Evolutionary conservation across 371 early-diverging fungal genomes (phyloP).

Genomic region (Nosema granulosis): DNA sequence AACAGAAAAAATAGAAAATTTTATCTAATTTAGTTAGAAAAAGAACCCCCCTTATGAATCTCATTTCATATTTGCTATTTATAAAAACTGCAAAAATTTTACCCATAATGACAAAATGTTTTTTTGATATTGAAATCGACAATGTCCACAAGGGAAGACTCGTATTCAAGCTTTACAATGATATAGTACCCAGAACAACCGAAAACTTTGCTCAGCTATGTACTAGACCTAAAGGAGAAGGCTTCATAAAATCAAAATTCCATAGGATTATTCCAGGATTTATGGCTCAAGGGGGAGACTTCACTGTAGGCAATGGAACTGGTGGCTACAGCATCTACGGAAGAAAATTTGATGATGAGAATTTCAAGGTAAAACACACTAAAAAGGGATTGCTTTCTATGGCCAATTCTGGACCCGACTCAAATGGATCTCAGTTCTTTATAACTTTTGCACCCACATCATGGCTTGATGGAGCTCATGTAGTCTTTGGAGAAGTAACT

Average conservation of each 20-base stretch:
- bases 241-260: constrained; percentile 62
- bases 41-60: too few relatives aligned
- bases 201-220: constrained; percentile 14
- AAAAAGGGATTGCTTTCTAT: constrained; percentile 82
- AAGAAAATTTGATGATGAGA: constrained; percentile 86
- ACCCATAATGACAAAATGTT: constrained; percentile 20
- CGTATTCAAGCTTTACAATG: neutral
- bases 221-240: neutral
- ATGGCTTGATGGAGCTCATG: constrained; percentile 88
- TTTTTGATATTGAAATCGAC: constrained; percentile 8
- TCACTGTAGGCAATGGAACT: constrained; percentile 78
- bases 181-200: constrained; percentile 17
- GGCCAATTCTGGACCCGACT: constrained; percentile 89
- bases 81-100: neutral
- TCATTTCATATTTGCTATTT: too few relatives aligned
- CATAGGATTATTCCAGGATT: constrained; percentile 79
- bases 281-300: constrained; percentile 98
- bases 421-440: constrained; percentile 96
- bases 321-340: constrained; percentile 92
- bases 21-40: too few relatives aligned
- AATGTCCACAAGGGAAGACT: neutral
- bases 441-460: constrained; percentile 82
- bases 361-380: constrained; percentile 74
- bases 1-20: too few relatives aligned
- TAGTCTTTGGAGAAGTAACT: constrained; percentile 86